phyloP scores from a whole-genome alignment of 1,139 yeast species.

The Kurtzmaniella quercitrusa region DNA sequence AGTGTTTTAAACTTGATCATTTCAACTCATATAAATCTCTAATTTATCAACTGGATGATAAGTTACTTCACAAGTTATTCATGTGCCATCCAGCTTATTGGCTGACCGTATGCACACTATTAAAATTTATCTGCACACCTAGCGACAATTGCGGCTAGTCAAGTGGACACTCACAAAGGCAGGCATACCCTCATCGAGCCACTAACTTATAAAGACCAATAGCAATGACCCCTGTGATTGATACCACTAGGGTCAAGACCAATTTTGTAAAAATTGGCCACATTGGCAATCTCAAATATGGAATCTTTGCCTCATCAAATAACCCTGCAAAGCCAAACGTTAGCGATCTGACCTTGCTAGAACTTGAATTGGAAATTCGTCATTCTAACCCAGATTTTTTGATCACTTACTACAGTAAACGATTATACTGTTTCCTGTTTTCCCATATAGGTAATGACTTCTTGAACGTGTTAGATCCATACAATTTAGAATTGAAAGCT shows the following conservation, averaged over 20 bases:
- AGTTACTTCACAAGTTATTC: too few relatives aligned
- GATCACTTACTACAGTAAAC: conserved; percentile 57
- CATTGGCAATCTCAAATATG: conserved; percentile 27
- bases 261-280: conserved; percentile 43
- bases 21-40: too few relatives aligned
- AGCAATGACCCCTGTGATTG: conserved; percentile 2
- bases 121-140: neutral
- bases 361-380: conserved; percentile 57
- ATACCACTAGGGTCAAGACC: conserved; percentile 16
- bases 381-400: conserved; percentile 48
- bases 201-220: neutral
- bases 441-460: conserved; percentile 29
- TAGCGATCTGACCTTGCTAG: conserved; percentile 44
- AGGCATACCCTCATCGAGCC: neutral
- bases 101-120: neutral
- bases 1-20: too few relatives aligned
- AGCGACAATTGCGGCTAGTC: neutral
- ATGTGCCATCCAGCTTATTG: neutral
- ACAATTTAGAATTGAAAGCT: conserved; percentile 27
- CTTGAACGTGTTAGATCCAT: conserved; percentile 29
- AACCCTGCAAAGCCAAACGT: conserved; percentile 3
- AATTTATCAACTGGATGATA: too few relatives aligned
- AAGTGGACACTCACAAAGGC: neutral
- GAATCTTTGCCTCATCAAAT: conserved; percentile 27
- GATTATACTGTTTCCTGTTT: conserved; percentile 54